Evolutionary conservation across 2,329 filamentous ascomycete genomes (phyloP), one percentile per base, ranked within the genome.

Genomic region (Lachnum nothofagi): DNA sequence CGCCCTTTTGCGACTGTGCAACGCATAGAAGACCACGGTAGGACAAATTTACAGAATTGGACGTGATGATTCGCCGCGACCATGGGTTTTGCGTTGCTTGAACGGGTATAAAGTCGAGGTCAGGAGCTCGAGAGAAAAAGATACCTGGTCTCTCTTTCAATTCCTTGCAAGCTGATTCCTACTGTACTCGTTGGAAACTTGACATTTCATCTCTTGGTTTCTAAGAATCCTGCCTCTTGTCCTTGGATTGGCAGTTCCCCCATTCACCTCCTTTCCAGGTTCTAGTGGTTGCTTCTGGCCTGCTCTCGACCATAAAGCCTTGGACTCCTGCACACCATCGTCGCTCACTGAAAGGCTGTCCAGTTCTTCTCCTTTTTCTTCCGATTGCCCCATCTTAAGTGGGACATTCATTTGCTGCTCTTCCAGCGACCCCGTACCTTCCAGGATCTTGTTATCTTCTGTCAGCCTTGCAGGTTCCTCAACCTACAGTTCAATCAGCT

Each of bases 21-120:
- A 43, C 48, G 51, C 43, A 42, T 33, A 33, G 41, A 39, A 23
- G 17, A 38, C 29, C 20, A 23, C 5, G 12, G 12, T 25, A 5
- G 20, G n/a, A 40, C 24, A 5, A 27, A 27, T 9, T 42, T 33
- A 38, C 20, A 33, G 37, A 19, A 51, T 52, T 45, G 33, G 51
- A 57, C 54, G 57, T 52, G 55, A 49, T 57, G 49, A 58, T 60
- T 58, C 42, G 52, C 24, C 42, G 12, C 20, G 17, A 3, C 12
- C 8, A 14, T 10, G 2, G 12, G 10, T 23, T 46, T 50, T 50
- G 48, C 39, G 46, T 51, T 47, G 27, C 25, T 49, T 29, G 24
- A 33, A 31, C 7, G 14, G 29, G 44, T 54, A 55, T 58, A 55
- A 56, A 52, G 40, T 44, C n/a, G 34, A 51, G 45, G 42, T 16